Base-by-base conservation (phyloP, 805 yeast genomes). In the Saturnispora quitensis region DNA sequence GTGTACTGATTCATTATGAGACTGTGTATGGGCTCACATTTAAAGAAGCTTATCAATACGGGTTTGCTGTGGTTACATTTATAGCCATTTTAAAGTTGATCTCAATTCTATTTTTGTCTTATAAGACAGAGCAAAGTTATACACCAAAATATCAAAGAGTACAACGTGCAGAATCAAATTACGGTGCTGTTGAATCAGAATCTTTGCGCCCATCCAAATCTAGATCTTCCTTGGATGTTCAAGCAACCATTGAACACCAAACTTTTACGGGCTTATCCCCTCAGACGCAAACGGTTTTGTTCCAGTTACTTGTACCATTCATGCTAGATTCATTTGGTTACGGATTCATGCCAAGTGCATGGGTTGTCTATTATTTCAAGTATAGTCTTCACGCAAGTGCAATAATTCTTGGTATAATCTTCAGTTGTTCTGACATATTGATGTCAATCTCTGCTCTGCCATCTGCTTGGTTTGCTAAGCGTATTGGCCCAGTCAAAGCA, bases 271-370 rank as follows among this genome's bases (percentile, higher is more conserved):
- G 73, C 1, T 60, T 76, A 12, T 73, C 84, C 0, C 62, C 69
- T 8, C 67, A 70, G 17, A 73, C 85, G 0, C 66, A 64, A 9
- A 58, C 68, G 7, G 68, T 76, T 8, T 62, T 83, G 45, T 64
- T 74, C 22, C 74, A 75, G 48, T 68, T 84, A 5, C 66, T 83
- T 24, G 64, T 75, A 6, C 73, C 84, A 17, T 90, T 89, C 62
- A 86, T 87, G 81, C 62, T 87, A 31, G 97, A 89, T 65, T 88
- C 96, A 1, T 74, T 89, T 47, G 97, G 95, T 0, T 81, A 80
- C 56, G 96, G 97, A 1, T 85, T 89, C 66, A 85, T 89, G 89
- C 82, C 95, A 2, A 73, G 82, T 44, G 84, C 96, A 1, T 90
- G 97, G 97, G 74, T 85, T 43, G 88, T 89, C 40, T 89, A 84